A percentile compares a stretch with the other conserved stretches of the same genome.
phyloP scores from a whole-genome alignment of 2,329 filamentous ascomycete genomes.

The Exophiala calicioides region DNA sequence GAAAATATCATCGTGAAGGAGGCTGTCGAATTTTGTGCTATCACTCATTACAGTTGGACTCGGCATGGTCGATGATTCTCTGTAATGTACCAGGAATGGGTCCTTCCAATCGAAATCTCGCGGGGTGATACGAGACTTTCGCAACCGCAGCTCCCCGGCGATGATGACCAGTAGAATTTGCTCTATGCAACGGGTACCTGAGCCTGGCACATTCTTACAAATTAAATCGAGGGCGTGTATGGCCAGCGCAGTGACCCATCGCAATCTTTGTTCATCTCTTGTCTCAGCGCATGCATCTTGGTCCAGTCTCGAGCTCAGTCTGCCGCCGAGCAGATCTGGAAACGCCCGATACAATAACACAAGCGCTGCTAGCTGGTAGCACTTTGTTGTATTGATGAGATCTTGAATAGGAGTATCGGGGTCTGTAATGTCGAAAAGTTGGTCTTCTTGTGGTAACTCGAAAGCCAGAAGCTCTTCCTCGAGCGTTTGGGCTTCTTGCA shows the following conservation, averaged over 20 bases:
- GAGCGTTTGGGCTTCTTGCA: constrained; percentile 3
- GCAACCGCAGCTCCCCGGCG: constrained; percentile 4
- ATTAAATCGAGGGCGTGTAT: constrained; percentile 5
- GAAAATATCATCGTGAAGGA: too few species aligned
- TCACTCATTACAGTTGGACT: too few species aligned
- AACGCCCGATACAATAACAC: constrained; percentile 10
- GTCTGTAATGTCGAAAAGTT: constrained; percentile 3
- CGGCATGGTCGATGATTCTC: too few species aligned
- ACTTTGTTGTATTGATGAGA: constrained; percentile 8
- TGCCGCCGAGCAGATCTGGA: constrained; percentile 5
- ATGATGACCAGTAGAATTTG: constrained; percentile 12
- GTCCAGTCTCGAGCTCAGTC: background rate
- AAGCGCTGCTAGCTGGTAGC: constrained; percentile 10
- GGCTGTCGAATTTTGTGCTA: too few species aligned
- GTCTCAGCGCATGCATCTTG: background rate
- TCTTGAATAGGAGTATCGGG: constrained; percentile 6
- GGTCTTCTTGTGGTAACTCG: background rate
- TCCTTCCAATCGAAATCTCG: background rate
- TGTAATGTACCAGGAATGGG: too few species aligned
- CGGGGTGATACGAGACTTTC: background rate
- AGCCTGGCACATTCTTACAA: background rate
- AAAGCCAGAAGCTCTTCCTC: constrained; percentile 7
- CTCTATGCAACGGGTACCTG: constrained; percentile 10
- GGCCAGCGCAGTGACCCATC: constrained; percentile 3
- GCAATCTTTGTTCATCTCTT: background rate